phyloP scores from a whole-genome alignment of 2,329 filamentous ascomycete species.

The Apiospora phragmitis region DNA sequence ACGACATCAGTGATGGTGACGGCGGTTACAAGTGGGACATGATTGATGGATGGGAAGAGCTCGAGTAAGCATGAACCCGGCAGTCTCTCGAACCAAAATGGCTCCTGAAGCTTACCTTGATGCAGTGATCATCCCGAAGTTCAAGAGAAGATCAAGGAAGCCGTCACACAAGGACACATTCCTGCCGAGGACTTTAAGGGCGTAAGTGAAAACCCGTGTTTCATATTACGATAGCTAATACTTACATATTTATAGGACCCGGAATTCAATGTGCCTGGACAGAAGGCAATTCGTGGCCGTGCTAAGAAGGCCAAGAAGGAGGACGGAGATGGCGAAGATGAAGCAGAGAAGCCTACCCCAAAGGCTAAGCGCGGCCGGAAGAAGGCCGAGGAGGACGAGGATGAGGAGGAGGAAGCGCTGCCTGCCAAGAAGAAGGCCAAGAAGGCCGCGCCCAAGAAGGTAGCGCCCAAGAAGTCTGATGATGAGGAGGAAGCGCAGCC shows the following conservation, averaged over 20 bases:
- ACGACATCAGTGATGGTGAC: slow-evolving; percentile 49
- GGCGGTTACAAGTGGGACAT: slow-evolving; percentile 60
- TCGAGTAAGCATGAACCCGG: slow-evolving; percentile 45
- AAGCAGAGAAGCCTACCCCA: slow-evolving; percentile 33
- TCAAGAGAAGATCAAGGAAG: slow-evolving; percentile 72
- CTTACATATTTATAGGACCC: slow-evolving; percentile 56
- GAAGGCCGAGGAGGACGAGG: slow-evolving; percentile 31
- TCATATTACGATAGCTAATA: slow-evolving; percentile 15
- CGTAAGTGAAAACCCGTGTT: slow-evolving; percentile 52
- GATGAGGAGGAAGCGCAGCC: slow-evolving; percentile 33
- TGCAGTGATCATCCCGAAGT: slow-evolving; percentile 54
- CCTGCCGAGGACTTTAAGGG: slow-evolving; percentile 86
- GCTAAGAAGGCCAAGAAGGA: slow-evolving; percentile 37
- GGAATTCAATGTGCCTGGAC: slow-evolving; percentile 70
- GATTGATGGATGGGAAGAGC: slow-evolving; percentile 80
- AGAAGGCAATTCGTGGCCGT: slow-evolving; percentile 60
- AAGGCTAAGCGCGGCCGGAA: slow-evolving; percentile 38
- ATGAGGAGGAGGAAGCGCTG: slow-evolving; percentile 31
- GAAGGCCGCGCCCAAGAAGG: slow-evolving; percentile 29
- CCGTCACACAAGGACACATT: slow-evolving; percentile 76
- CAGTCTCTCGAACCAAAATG: not conserved
- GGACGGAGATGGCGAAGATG: slow-evolving; percentile 31
- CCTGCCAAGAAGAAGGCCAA: slow-evolving; percentile 41
- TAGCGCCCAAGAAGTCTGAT: too few species aligned
- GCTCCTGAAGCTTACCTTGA: slow-evolving; percentile 12